A percentile compares a stretch with the other conserved stretches of the same genome.
Conservation (phyloP, 768 basidiomycete species). For the Leccinum incarnatum region DNA sequence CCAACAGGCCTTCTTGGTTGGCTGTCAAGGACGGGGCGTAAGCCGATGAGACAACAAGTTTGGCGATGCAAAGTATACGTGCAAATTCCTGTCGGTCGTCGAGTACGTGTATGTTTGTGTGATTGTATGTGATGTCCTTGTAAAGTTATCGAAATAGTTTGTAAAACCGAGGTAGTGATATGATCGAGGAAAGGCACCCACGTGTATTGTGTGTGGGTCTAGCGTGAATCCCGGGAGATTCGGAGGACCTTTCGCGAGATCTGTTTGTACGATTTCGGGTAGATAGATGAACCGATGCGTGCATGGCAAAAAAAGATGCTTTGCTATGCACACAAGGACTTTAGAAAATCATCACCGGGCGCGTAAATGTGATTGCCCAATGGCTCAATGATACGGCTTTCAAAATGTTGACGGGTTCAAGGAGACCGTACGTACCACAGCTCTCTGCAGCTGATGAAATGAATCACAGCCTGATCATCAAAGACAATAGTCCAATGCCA, state of each 20-base stretch:
- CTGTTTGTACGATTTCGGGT: background rate
- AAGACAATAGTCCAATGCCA: background rate
- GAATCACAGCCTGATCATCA: background rate
- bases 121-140: background rate
- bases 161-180: background rate
- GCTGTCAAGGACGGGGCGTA: background rate
- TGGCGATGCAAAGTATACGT: background rate
- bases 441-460: background rate
- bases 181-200: background rate
- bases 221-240: background rate
- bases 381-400: no score
- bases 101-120: background rate
- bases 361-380: no score
- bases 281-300: no score
- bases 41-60: background rate
- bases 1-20: conserved; percentile 13
- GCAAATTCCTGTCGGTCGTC: background rate
- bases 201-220: background rate
- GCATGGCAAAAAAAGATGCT: no score
- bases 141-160: background rate
- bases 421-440: background rate
- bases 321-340: no score
- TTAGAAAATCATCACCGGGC: no score
- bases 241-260: background rate
- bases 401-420: background rate